Percentiles rank a stretch among this genome's conserved stretches.
These are phyloP conservation scores for Pythium diclinum DNA, from an alignment of 352 stramenopile genomes.

Conservation along the genomic window DNA sequence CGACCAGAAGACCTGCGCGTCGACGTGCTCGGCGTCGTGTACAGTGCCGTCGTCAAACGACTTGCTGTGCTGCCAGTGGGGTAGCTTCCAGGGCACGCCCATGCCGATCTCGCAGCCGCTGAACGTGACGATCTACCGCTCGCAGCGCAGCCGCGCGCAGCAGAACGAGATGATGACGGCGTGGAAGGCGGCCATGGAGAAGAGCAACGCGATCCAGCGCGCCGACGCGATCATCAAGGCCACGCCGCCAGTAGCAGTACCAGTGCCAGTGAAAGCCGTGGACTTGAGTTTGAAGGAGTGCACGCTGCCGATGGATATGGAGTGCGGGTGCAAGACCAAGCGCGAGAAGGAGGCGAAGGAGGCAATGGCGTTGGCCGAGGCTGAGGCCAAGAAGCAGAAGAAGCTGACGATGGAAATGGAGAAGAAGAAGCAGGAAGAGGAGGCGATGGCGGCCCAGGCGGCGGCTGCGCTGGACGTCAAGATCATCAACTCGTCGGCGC, in stretches of 20 bases:
- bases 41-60: not conserved
- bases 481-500: conserved; percentile 14
- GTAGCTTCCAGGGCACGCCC: conserved; percentile 4
- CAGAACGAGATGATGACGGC: conserved; percentile 24
- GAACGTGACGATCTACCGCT: conserved; percentile 18
- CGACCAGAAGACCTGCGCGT: conserved; percentile 43
- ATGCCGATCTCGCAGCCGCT: conserved; percentile 5
- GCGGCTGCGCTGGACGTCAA: conserved; percentile 7
- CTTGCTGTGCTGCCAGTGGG: conserved; percentile 29
- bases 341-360: conserved; percentile 26
- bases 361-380: conserved; percentile 17
- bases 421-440: not conserved
- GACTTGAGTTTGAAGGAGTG: conserved; percentile 17
- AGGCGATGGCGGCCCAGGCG: not conserved
- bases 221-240: not conserved
- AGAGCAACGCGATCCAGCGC: conserved; percentile 18
- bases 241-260: not conserved
- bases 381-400: conserved; percentile 18
- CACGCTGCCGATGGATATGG: conserved; percentile 28
- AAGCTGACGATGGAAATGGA: conserved; percentile 55
- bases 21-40: conserved; percentile 10
- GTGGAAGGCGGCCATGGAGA: conserved; percentile 26
- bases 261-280: not conserved
- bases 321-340: conserved; percentile 31
- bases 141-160: conserved; percentile 18